Percentiles rank a stretch among this genome's conserved stretches.
Evolutionary conservation across 2,329 filamentous ascomycete species (phyloP).

Genomic region (Penicillium sp.): DNA sequence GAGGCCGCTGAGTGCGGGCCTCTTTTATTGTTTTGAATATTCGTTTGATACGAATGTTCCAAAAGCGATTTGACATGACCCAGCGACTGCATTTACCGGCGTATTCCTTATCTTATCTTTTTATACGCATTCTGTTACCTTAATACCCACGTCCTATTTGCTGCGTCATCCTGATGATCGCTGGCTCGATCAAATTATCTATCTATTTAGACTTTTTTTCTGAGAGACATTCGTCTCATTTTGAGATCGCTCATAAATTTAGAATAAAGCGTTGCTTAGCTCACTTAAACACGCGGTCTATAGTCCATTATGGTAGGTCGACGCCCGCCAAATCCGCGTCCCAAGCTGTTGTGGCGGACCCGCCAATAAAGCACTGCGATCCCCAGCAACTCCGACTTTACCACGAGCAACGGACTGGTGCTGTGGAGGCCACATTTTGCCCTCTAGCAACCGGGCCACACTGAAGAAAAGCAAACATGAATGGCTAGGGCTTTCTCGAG

Average conservation of each 20-base stretch:
- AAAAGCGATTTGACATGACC: constrained; percentile 7
- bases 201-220: neutral
- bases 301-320: no score
- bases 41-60: neutral
- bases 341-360: constrained; percentile 3
- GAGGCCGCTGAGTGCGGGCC: constrained; percentile 25
- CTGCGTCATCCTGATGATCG: neutral
- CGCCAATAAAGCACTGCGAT: constrained; percentile 13
- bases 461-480: neutral
- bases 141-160: constrained; percentile 21
- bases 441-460: neutral
- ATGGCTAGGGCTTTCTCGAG: neutral
- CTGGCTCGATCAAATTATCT: neutral
- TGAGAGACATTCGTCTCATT: no score
- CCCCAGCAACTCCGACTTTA: neutral
- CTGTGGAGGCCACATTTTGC: neutral
- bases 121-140: constrained; percentile 11
- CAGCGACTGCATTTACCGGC: constrained; percentile 9
- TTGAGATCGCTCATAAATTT: neutral
- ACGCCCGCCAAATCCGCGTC: neutral
- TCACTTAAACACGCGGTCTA: neutral
- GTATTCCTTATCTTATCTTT: neutral
- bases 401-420: neutral
- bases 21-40: neutral
- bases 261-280: neutral